Evolutionary conservation across 2,329 filamentous ascomycete species (phyloP).

Genomic region (Aspergillus udagawae): DNA sequence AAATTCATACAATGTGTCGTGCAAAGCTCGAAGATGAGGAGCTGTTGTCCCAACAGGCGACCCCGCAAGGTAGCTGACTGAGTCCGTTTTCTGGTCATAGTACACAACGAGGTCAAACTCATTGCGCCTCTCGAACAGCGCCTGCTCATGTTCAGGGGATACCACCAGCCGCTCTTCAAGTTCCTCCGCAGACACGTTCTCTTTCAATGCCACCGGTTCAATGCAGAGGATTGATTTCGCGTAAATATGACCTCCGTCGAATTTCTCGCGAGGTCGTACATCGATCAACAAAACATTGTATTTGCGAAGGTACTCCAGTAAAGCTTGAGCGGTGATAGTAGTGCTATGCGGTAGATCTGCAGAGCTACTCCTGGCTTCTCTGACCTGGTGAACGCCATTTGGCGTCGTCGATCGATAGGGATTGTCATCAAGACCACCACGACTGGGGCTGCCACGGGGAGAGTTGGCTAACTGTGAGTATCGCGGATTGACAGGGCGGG

Average conservation of each 20-base stretch:
- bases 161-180: conserved; percentile 50
- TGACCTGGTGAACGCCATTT: conserved; percentile 35
- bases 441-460: conserved; percentile 32
- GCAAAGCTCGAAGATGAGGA: conserved; percentile 65
- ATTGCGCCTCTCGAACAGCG: conserved; percentile 67
- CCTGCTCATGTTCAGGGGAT: conserved; percentile 58
- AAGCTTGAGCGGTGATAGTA: conserved; percentile 64
- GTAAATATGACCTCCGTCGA: conserved; percentile 85
- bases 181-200: conserved; percentile 62
- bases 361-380: conserved; percentile 41
- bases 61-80: conserved; percentile 52
- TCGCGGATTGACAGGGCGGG: conserved; percentile 34
- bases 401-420: conserved; percentile 44
- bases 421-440: conserved; percentile 34
- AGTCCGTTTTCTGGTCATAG: conserved; percentile 71
- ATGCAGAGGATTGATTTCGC: conserved; percentile 81
- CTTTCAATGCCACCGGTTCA: conserved; percentile 72
- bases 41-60: conserved; percentile 43
- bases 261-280: conserved; percentile 72
- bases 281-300: conserved; percentile 78
- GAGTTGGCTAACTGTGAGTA: conserved; percentile 33
- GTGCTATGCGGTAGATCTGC: conserved; percentile 51
- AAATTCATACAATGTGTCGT: conserved; percentile 77
- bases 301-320: conserved; percentile 64
- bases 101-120: conserved; percentile 85